Evolutionary conservation across 2,329 filamentous ascomycete genomes (phyloP).

Genomic region (Monilinia aucupariae): DNA sequence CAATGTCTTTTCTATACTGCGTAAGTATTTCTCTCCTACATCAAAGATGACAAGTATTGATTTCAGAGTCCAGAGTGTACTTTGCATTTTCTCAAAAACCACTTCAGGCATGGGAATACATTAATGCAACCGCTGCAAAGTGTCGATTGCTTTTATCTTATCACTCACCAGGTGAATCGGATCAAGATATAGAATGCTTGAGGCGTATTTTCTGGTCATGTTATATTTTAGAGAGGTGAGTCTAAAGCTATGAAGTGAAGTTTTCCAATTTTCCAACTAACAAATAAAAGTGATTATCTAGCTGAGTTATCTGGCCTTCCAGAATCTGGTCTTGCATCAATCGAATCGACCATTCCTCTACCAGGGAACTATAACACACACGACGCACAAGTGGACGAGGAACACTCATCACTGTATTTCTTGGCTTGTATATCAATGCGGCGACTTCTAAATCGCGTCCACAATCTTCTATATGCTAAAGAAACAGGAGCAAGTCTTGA

Average conservation of each 20-base stretch:
- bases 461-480: conserved; percentile 46
- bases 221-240: conserved; percentile 48
- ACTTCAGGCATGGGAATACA: conserved; percentile 48
- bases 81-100: conserved; percentile 47
- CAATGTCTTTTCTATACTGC: conserved; percentile 48
- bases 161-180: conserved; percentile 34
- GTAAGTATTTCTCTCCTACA: conserved; percentile 33
- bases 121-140: conserved; percentile 45
- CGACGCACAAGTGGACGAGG: conserved; percentile 29
- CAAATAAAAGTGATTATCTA: conserved; percentile 43
- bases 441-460: conserved; percentile 43
- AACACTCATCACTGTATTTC: conserved; percentile 48
- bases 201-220: conserved; percentile 51
- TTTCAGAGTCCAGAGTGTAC: conserved; percentile 38
- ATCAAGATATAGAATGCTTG: conserved; percentile 44
- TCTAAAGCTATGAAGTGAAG: background rate
- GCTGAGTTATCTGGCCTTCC: conserved; percentile 48
- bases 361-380: conserved; percentile 46
- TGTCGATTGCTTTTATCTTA: conserved; percentile 47
- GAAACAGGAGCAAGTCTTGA: conserved; percentile 43
- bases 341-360: conserved; percentile 46
- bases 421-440: conserved; percentile 50
- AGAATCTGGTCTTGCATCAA: conserved; percentile 45
- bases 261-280: background rate
- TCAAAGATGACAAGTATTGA: background rate